Conservation (phyloP, 1,139 yeast genomes). For the Maudiozyma humilis region DNA sequence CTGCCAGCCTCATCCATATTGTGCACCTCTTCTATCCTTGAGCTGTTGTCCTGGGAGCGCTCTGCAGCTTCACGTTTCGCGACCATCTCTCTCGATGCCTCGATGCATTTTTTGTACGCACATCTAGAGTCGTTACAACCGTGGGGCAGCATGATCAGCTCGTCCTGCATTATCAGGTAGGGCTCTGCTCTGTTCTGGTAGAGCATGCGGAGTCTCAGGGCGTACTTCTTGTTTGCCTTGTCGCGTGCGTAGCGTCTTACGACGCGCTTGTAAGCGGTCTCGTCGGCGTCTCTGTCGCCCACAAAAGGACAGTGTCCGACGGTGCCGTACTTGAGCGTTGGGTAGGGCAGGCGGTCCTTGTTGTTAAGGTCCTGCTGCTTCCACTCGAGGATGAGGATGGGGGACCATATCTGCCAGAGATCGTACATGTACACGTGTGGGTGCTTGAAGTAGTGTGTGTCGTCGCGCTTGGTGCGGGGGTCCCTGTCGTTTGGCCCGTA, state of each 20-base stretch:
- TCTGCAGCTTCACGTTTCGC: background rate
- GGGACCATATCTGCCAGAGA: constrained; percentile 67
- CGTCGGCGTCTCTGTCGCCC: constrained; percentile 36
- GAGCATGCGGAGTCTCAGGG: constrained; percentile 25
- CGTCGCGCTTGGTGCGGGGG: constrained; percentile 76
- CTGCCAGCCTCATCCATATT: background rate
- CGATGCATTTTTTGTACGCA: constrained; percentile 16
- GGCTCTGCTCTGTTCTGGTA: constrained; percentile 29
- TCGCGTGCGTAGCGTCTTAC: constrained; percentile 29
- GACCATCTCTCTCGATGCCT: background rate
- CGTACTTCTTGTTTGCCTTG: constrained; percentile 26
- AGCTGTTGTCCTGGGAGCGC: background rate
- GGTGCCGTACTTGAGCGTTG: constrained; percentile 39
- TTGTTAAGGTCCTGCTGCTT: constrained; percentile 29
- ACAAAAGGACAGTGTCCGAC: constrained; percentile 72
- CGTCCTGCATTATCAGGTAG: constrained; percentile 7
- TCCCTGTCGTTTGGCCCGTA: constrained; percentile 87
- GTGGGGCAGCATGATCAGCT: constrained; percentile 20
- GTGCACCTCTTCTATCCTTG: background rate
- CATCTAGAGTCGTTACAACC: constrained; percentile 18
- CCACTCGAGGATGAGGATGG: constrained; percentile 83
- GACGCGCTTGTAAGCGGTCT: constrained; percentile 25
- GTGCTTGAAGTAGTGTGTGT: constrained; percentile 71
- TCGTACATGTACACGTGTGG: constrained; percentile 77
- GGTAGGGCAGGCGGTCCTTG: constrained; percentile 35